Conservation (phyloP, 2,329 filamentous ascomycete species). For the Aspergillus sp. region DNA sequence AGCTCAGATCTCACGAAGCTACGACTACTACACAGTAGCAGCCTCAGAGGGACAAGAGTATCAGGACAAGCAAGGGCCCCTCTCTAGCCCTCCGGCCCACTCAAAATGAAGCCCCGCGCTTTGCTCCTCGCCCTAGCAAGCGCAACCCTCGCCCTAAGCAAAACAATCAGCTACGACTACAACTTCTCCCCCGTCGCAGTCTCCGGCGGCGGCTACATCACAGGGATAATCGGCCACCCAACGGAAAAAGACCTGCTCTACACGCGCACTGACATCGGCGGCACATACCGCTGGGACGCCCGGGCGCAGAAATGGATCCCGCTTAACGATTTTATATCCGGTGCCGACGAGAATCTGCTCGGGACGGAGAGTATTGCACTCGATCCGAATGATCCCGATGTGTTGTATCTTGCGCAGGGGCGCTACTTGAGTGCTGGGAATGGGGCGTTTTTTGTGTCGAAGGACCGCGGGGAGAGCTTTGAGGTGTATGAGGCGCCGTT, state of each 20-base stretch:
- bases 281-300: conserved; percentile 21
- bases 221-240: conserved; percentile 20
- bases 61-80: background rate
- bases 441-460: conserved; percentile 18
- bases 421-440: conserved; percentile 20
- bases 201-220: conserved; percentile 23
- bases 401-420: conserved; percentile 20
- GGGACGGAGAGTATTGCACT: conserved; percentile 22
- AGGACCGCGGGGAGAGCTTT: conserved; percentile 18
- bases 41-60: background rate
- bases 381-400: conserved; percentile 19
- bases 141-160: background rate
- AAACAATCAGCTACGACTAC: conserved; percentile 15
- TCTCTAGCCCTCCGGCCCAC: no score
- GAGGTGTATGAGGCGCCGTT: conserved; percentile 17
- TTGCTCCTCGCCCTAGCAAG: background rate
- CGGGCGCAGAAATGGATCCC: conserved; percentile 20
- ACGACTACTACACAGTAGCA: background rate
- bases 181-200: conserved; percentile 19
- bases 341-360: conserved; percentile 20
- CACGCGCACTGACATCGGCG: conserved; percentile 21
- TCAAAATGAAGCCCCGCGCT: background rate
- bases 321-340: conserved; percentile 20
- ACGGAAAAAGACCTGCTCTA: conserved; percentile 21
- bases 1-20: background rate